Evolutionary conservation across 345 rosid species (phyloP), one percentile per base, ranked within the genome.

Genomic region (Eucalyptus victrix): DNA sequence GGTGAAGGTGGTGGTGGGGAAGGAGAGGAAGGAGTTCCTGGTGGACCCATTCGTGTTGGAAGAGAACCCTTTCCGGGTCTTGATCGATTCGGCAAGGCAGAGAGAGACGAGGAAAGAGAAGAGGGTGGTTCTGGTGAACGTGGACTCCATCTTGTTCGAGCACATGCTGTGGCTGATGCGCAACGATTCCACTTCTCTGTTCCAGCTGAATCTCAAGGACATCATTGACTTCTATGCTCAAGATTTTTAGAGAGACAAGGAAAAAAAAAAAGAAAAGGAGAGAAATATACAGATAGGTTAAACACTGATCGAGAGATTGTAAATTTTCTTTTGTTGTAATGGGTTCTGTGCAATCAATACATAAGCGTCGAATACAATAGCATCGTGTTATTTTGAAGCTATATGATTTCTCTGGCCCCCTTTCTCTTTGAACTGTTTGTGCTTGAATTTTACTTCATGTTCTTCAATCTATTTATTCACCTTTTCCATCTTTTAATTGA

Each of bases 131-230:
- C 92, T 91, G 54, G 94, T 96, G 80, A 94, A 94, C 69, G 94
- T 96, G 40, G 99, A 97, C 90, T 92, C 97, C 5, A 95, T 97
- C 87, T 90, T 97, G 94, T 97, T 96, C 88, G 99, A 97, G 93
- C 99, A 97, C 86, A 95, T 96, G 97, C 13, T 96, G 89, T 97
- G 97, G 98, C 92, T 97, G 90, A 91, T 96, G 95, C 88, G 92
- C 9, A 95, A 96, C 88, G 99, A 96, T 90, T 92, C 86, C 49
- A 92, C 96, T 81, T 94, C 96, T 89, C 89, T 96, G 88, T 96
- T 92, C 88, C 90, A 94, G 93, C 96, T 97, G 58, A 95, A 97
- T 91, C 93, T 96, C 49, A 83, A 92, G 88, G 98, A 96, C 94
- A 94, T 97, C 65, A 94, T 95, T 62, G 96, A 97, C 44, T 97